Percentiles rank a stretch among this genome's conserved stretches.
Conservation (phyloP, 2,329 filamentous ascomycete species). For the Diplodia seriata region DNA sequence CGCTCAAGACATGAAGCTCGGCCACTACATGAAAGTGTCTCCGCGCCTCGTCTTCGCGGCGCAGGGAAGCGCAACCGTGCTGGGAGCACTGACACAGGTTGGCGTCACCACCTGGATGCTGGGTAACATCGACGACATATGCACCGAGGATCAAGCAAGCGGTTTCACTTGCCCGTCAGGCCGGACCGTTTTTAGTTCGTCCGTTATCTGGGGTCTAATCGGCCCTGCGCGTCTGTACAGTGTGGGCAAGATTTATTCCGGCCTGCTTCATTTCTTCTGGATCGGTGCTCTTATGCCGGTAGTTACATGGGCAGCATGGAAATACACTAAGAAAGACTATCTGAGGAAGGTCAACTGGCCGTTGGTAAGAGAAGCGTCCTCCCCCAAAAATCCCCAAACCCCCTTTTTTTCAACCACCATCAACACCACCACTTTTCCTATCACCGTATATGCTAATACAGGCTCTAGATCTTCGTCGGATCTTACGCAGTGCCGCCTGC, state of each 20-base stretch:
- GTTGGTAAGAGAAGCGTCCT: conserved; percentile 1
- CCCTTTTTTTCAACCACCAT: conserved; percentile 59
- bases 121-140: conserved; percentile 68
- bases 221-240: conserved; percentile 75
- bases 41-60: conserved; percentile 71
- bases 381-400: background rate
- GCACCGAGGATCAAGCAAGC: conserved; percentile 49
- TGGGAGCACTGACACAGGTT: conserved; percentile 72
- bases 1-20: conserved; percentile 44
- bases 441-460: background rate
- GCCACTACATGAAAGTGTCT: conserved; percentile 63
- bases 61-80: conserved; percentile 70
- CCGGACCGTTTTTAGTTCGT: conserved; percentile 71
- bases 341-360: conserved; percentile 27
- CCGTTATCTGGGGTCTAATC: conserved; percentile 68
- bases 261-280: conserved; percentile 74
- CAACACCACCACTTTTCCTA: background rate
- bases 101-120: conserved; percentile 66
- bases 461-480: conserved; percentile 36
- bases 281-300: conserved; percentile 68
- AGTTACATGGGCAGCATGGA: conserved; percentile 68
- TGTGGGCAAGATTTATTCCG: conserved; percentile 65
- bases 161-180: conserved; percentile 65
- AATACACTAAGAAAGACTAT: conserved; percentile 57
- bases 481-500: conserved; percentile 62